Conservation (phyloP, 768 basidiomycete species). For the Hemileccinum rubropunctum region DNA sequence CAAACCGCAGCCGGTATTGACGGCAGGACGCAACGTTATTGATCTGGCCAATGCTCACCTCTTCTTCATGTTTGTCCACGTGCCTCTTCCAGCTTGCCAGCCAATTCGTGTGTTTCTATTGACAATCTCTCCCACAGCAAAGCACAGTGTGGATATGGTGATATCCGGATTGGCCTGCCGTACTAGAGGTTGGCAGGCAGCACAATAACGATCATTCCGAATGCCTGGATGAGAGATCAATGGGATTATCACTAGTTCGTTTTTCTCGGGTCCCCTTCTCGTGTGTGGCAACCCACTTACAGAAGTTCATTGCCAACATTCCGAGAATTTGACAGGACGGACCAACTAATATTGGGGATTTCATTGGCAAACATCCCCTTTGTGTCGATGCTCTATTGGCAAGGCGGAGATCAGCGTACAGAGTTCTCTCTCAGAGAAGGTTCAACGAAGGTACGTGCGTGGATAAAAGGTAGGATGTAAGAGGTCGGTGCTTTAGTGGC, state of each 20-base stretch:
- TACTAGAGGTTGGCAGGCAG: slow-evolving; percentile 10
- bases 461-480: slow-evolving; percentile 14
- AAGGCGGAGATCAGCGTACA: slow-evolving; percentile 1
- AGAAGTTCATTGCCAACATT: neutral
- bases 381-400: neutral
- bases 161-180: neutral
- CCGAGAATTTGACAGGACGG: too few species aligned
- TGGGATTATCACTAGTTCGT: neutral
- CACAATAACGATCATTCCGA: neutral
- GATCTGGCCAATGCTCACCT: neutral
- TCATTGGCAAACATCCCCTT: neutral
- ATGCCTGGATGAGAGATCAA: too few species aligned
- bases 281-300: too few species aligned
- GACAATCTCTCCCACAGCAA: neutral
- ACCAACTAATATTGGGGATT: neutral
- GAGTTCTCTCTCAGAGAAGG: neutral
- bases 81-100: neutral
- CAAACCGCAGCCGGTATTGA: slow-evolving; percentile 2
- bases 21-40: slow-evolving; percentile 10
- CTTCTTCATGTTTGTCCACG: neutral
- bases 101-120: slow-evolving; percentile 1
- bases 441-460: neutral
- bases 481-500: neutral
- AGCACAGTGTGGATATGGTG: neutral
- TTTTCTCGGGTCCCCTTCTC: neutral